Evolutionary conservation across 2,329 filamentous ascomycete genomes (phyloP).

Genomic region (Fusarium sp.): DNA sequence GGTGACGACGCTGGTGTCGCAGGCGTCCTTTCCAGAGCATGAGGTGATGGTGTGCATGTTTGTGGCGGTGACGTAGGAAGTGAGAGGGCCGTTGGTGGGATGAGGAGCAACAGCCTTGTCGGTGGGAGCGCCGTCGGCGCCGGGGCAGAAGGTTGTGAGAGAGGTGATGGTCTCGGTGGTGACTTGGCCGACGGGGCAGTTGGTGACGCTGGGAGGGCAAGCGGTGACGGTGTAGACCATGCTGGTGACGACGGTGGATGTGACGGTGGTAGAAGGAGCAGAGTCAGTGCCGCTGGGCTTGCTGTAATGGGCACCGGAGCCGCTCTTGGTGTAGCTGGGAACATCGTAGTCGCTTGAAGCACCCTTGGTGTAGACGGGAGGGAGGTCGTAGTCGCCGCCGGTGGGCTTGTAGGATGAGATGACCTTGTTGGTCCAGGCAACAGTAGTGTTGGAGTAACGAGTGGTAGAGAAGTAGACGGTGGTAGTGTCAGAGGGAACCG

Average conservation of each 20-base stretch:
- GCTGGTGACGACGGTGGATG: conserved; percentile 47
- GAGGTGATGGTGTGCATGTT: conserved; percentile 67
- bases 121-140: conserved; percentile 1
- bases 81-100: conserved; percentile 20
- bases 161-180: conserved; percentile 45
- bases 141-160: conserved; percentile 55
- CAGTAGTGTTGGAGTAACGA: conserved; percentile 30
- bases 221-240: conserved; percentile 49
- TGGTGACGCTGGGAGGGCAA: conserved; percentile 45
- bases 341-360: neutral
- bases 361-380: neutral
- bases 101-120: conserved; percentile 3
- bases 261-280: conserved; percentile 32
- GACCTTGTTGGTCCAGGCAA: conserved; percentile 12
- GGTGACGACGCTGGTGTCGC: conserved; percentile 39
- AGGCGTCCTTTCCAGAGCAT: conserved; percentile 61
- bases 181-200: conserved; percentile 47
- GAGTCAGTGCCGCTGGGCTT: conserved; percentile 21
- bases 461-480: conserved; percentile 30
- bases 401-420: neutral
- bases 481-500: conserved; percentile 13
- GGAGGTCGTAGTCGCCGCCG: neutral
- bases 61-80: conserved; percentile 63
- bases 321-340: neutral
- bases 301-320: conserved; percentile 4